phyloP scores from a whole-genome alignment of 805 yeast genomes.

The Maudiozyma barnettii region DNA sequence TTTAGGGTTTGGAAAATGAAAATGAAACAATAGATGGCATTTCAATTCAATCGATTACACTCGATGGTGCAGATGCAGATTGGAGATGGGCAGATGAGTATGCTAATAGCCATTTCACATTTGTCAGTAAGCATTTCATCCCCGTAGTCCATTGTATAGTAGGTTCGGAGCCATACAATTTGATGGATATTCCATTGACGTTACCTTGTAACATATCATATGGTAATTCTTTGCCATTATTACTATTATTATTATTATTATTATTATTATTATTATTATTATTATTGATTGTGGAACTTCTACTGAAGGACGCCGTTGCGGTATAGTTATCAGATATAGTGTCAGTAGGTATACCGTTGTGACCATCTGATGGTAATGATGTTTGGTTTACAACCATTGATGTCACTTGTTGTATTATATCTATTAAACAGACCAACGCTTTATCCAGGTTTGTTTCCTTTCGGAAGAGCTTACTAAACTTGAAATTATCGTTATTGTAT shows the following conservation, averaged over 20 bases:
- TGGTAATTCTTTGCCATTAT: slow-evolving; percentile 44
- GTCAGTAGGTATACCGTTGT: background rate
- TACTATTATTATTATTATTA: too few species aligned
- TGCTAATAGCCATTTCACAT: slow-evolving; percentile 77
- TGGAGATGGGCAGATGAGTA: slow-evolving; percentile 44
- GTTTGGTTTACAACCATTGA: slow-evolving; percentile 17
- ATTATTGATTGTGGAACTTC: background rate
- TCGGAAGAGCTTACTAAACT: slow-evolving; percentile 49
- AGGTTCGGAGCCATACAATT: slow-evolving; percentile 50
- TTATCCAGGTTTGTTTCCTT: slow-evolving; percentile 70
- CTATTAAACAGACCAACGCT: slow-evolving; percentile 71
- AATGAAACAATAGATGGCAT: too few species aligned
- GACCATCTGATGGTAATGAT: background rate
- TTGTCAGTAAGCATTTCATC: slow-evolving; percentile 69
- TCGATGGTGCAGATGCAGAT: background rate
- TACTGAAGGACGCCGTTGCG: background rate
- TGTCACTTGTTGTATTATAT: slow-evolving; percentile 19
- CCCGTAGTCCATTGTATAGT: slow-evolving; percentile 86
- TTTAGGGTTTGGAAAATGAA: too few species aligned
- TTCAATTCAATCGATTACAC: too few species aligned
- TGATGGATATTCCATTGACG: slow-evolving; percentile 71
- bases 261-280: too few species aligned
- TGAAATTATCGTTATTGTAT: slow-evolving; percentile 66
- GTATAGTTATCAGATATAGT: background rate
- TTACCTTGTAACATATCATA: slow-evolving; percentile 60